phyloP scores from a whole-genome alignment of 2,329 filamentous ascomycete species.

The Botryotinia convoluta region DNA sequence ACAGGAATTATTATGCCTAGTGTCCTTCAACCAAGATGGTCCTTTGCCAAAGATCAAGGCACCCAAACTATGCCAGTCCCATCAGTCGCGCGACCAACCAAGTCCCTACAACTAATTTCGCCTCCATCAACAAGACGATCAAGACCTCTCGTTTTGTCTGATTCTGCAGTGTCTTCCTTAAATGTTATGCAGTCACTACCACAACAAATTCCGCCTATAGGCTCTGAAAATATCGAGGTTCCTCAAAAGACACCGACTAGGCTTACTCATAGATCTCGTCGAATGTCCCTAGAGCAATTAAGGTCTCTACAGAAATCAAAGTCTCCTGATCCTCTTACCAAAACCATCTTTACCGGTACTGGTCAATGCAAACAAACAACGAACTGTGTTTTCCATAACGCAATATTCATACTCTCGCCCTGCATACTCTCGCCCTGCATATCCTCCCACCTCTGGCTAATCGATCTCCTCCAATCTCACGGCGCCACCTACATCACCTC shows the following conservation, averaged over 20 bases:
- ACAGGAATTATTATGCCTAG: not conserved
- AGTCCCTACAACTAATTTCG: not conserved
- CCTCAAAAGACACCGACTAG: not conserved
- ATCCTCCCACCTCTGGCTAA: constrained; percentile 24
- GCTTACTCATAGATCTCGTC: not conserved
- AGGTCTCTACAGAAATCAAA: not conserved
- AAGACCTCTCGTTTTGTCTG: not conserved
- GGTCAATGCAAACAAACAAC: constrained; percentile 23
- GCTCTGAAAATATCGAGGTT: not conserved
- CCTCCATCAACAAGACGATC: not conserved
- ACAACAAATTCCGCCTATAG: not conserved
- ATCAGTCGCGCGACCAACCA: not conserved
- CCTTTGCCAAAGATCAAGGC: not conserved
- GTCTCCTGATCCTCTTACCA: not conserved
- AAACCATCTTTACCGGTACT: constrained; percentile 18
- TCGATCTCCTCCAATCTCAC: constrained; percentile 30
- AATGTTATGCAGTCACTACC: not conserved
- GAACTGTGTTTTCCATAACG: constrained; percentile 25
- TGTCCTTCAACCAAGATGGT: not conserved
- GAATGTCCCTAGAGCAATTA: not conserved
- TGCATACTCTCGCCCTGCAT: constrained; percentile 32
- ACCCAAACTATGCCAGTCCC: not conserved
- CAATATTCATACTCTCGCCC: constrained; percentile 34
- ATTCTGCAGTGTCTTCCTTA: not conserved
- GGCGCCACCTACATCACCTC: constrained; percentile 26